Percentiles rank a stretch among this genome's conserved stretches.
Evolutionary conservation across 495 filamentous ascomycete genomes (phyloP).

Genomic region (Penicillium robsamsonii): DNA sequence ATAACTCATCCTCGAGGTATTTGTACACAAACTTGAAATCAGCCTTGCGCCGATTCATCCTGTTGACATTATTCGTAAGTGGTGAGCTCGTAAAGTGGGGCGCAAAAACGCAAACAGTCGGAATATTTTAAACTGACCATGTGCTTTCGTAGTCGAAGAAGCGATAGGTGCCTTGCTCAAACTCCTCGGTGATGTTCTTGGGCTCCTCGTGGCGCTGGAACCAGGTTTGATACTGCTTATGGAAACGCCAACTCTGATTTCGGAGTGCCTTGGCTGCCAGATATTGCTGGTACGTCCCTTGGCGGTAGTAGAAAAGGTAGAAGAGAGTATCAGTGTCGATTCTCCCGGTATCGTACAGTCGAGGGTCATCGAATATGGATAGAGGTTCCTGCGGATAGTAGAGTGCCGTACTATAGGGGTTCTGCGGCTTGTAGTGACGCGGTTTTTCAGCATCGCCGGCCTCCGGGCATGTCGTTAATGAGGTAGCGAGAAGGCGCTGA

Average conservation of each 20-base stretch:
- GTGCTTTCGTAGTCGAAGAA: slow-evolving; percentile 99
- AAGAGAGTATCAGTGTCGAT: slow-evolving; percentile 97
- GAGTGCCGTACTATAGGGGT: slow-evolving; percentile 71
- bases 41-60: slow-evolving; percentile 98
- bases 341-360: slow-evolving; percentile 68
- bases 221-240: slow-evolving; percentile 99
- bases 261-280: slow-evolving; percentile 95
- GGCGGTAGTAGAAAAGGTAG: slow-evolving; percentile 98
- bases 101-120: not conserved
- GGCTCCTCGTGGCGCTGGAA: slow-evolving; percentile 98
- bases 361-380: slow-evolving; percentile 83
- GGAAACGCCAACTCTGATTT: slow-evolving; percentile 96
- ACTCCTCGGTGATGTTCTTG: slow-evolving; percentile 97
- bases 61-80: slow-evolving; percentile 38
- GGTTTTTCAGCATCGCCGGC: slow-evolving; percentile 77
- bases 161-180: slow-evolving; percentile 95
- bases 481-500: slow-evolving; percentile 68
- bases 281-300: slow-evolving; percentile 93
- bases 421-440: slow-evolving; percentile 76
- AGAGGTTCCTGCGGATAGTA: slow-evolving; percentile 93
- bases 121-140: slow-evolving; percentile 64
- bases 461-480: slow-evolving; percentile 68
- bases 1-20: slow-evolving; percentile 91
- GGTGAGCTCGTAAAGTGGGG: slow-evolving; percentile 2
- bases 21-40: slow-evolving; percentile 99